Evolutionary conservation across 2,329 filamentous ascomycete species (phyloP).

Genomic region (Aspergillus melleus): DNA sequence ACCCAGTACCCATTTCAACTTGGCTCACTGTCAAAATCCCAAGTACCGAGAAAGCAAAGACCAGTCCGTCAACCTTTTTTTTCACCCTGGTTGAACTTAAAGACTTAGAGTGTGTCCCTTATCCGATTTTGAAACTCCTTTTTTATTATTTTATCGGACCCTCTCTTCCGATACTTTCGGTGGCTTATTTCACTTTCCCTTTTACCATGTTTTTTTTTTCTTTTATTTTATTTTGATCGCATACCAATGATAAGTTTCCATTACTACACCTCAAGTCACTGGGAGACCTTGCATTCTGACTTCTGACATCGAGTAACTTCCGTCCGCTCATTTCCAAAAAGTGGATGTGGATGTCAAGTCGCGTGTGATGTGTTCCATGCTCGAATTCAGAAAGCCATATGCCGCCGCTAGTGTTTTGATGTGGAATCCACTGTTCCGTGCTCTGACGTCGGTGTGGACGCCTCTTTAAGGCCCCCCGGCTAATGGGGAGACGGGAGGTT

Average conservation of each 20-base stretch:
- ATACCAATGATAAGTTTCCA: neutral
- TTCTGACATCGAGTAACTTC: neutral
- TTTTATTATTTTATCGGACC: neutral
- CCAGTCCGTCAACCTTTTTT: neutral
- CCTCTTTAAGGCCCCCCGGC: neutral
- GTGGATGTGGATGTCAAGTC: neutral
- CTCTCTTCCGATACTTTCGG: neutral
- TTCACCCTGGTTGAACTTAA: neutral
- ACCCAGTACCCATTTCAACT: no score
- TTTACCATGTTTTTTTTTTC: neutral
- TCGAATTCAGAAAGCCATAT: slow-evolving; percentile 1
- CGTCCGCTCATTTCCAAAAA: neutral
- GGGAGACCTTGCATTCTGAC: neutral
- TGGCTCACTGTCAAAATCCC: neutral
- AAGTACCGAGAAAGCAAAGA: neutral
- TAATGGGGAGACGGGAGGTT: neutral
- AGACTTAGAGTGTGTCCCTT: neutral
- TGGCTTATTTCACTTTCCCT: neutral
- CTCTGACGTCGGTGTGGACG: slow-evolving; percentile 30
- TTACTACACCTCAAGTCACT: neutral
- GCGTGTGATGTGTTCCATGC: slow-evolving; percentile 26
- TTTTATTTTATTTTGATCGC: neutral
- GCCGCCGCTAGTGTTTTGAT: slow-evolving; percentile 23
- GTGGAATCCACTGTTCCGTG: slow-evolving; percentile 19
- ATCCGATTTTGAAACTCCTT: neutral